Conservation (phyloP, 192 early-diverging fungal genomes). For the Podila clonocystis region DNA sequence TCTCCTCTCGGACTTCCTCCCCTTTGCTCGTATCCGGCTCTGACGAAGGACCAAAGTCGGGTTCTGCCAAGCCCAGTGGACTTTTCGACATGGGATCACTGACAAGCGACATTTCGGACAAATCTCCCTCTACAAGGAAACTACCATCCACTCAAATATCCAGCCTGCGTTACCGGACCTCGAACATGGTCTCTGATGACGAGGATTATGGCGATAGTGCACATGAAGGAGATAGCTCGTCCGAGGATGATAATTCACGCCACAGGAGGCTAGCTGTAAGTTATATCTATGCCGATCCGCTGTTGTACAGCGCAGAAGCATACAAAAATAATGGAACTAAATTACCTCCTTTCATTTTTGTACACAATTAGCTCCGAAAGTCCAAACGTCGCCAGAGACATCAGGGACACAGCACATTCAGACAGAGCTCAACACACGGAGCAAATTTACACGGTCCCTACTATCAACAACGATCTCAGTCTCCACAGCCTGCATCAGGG, state of each 20-base stretch:
- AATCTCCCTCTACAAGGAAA: not conserved
- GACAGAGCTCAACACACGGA: not conserved
- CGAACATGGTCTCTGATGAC: not conserved
- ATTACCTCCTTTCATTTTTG: not conserved
- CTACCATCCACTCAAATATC: not conserved
- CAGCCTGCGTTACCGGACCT: not conserved
- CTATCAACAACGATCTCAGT: not conserved
- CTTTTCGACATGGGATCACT: slow-evolving; percentile 21
- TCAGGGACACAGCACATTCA: not conserved
- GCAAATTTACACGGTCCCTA: not conserved
- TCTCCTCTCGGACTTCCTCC: not conserved
- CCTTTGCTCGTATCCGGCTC: not conserved
- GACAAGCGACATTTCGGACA: slow-evolving; percentile 4
- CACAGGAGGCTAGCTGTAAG: not conserved
- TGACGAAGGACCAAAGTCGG: not conserved
- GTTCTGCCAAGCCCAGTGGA: no score
- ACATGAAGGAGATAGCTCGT: not conserved
- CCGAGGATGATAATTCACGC: not conserved
- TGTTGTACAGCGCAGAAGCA: no score
- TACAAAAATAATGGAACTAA: not conserved
- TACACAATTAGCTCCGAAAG: not conserved
- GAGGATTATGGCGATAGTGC: not conserved
- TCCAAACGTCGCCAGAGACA: not conserved
- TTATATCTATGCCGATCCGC: not conserved
- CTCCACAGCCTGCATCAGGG: not conserved